Evolutionary conservation across 2,329 filamentous ascomycete species (phyloP).

Genomic region (Cyanodermella asteris): DNA sequence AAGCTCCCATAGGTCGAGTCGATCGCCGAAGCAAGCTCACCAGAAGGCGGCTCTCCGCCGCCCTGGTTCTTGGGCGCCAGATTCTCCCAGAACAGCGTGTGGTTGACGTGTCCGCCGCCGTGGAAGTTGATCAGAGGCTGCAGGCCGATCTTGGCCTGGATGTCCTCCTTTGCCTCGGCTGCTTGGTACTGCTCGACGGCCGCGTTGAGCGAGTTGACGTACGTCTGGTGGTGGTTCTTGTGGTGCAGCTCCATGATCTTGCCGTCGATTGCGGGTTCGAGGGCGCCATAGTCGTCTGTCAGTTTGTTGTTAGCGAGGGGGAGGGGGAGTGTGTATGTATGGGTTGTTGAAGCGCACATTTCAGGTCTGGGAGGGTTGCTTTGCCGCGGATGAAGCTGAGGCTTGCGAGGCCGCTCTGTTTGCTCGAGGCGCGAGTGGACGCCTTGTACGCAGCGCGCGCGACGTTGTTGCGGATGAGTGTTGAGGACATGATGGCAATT

Average conservation of each 20-base stretch:
- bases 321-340: background rate
- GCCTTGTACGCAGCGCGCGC: conserved; percentile 52
- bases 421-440: conserved; percentile 26
- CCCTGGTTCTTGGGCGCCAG: conserved; percentile 38
- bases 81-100: conserved; percentile 47
- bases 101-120: conserved; percentile 41
- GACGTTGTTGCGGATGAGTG: conserved; percentile 49
- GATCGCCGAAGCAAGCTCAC: conserved; percentile 34
- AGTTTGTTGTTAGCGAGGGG: conserved; percentile 1
- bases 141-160: conserved; percentile 33
- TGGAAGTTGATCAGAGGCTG: conserved; percentile 43
- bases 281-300: conserved; percentile 92
- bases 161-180: conserved; percentile 16
- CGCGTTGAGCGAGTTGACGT: conserved; percentile 74
- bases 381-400: conserved; percentile 67
- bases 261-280: conserved; percentile 64
- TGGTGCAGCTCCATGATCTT: conserved; percentile 96
- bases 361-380: conserved; percentile 77
- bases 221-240: conserved; percentile 84
- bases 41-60: conserved; percentile 39
- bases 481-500: conserved; percentile 42
- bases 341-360: conserved; percentile 31
- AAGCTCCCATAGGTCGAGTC: conserved; percentile 36
- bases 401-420: conserved; percentile 43
- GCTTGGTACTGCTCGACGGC: conserved; percentile 48